Evolutionary conservation across 2,329 filamentous ascomycete genomes (phyloP).

Genomic region (Corynespora cassiicola): DNA sequence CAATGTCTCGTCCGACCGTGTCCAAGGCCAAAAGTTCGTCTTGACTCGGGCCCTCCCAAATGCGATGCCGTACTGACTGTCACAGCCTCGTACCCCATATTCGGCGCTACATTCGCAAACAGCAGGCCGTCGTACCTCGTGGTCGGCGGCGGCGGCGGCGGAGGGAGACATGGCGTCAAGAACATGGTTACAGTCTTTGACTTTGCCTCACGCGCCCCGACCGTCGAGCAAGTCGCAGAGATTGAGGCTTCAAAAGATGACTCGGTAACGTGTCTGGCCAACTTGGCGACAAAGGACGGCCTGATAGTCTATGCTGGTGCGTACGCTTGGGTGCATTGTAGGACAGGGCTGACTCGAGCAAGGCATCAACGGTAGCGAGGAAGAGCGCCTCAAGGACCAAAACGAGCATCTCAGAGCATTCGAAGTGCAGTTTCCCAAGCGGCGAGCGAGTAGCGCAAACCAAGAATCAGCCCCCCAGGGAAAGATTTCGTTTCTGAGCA

Average conservation of each 20-base stretch:
- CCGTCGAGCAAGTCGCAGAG: slow-evolving; percentile 68
- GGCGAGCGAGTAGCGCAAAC: slow-evolving; percentile 35
- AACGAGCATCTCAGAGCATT: slow-evolving; percentile 88
- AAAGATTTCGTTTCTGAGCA: slow-evolving; percentile 56
- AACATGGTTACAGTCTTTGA: slow-evolving; percentile 64
- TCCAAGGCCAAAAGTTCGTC: slow-evolving; percentile 34
- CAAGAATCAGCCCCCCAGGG: slow-evolving; percentile 34
- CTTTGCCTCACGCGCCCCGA: slow-evolving; percentile 69
- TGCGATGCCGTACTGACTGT: no score
- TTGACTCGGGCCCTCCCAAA: no score
- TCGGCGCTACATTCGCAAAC: slow-evolving; percentile 86
- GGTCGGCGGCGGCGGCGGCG: slow-evolving; percentile 86
- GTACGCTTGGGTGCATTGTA: background rate
- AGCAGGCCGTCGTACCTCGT: slow-evolving; percentile 73
- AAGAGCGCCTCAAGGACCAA: slow-evolving; percentile 73
- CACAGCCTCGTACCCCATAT: slow-evolving; percentile 72
- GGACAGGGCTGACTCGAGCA: background rate
- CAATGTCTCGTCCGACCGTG: slow-evolving; percentile 39
- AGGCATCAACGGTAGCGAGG: slow-evolving; percentile 84
- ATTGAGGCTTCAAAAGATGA: slow-evolving; percentile 87
- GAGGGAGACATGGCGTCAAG: slow-evolving; percentile 54
- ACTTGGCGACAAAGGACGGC: slow-evolving; percentile 66
- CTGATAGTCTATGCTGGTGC: slow-evolving; percentile 62
- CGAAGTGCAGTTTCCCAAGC: slow-evolving; percentile 63
- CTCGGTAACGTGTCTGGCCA: slow-evolving; percentile 82